Evolutionary conservation across 768 basidiomycete species (phyloP), one percentile per base, ranked within the genome.

Genomic region (Boletus speciosus): DNA sequence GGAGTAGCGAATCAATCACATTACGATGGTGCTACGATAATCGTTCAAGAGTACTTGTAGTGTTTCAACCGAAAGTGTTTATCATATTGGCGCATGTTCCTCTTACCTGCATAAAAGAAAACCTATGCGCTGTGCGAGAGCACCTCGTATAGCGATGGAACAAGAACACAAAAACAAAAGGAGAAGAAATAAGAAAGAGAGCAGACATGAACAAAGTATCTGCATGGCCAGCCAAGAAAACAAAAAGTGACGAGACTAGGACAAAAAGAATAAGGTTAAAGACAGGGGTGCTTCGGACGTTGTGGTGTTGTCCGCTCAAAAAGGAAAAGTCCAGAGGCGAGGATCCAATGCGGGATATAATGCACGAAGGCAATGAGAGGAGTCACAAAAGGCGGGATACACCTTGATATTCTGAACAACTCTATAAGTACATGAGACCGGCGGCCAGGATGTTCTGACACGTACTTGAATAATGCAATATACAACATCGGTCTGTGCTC

Each of bases 251-350:
- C 25, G 56, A 53, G 62, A 58, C 53, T 56, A 54, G 49, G 48
- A 53, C 31, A 56, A 59, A 57, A 40, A 25, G 53, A 69, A 69
- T 67, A 68, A 71, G 52, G 55, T 67, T 71, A 70, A 60, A 41
- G 62, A 70, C 59, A 61, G 63, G 54, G 41, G 55, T 60, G 55
- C 49, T 55, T 54, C 55, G 57, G 55, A 58, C 59, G 49, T 56
- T 29, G 44, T 38, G 29, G 44, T 42, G 23, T 48, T 38, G 67
- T 60, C 61, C 55, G 47, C 41, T 62, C 56, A 59, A 60, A 47
- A 51, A 23, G 39, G 7, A 19, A 51, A 39, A 47, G 60, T 66
- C 57, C 65, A 0, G 41, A 32, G 35, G 54, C 35, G 39, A 36
- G 46, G 51, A 63, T 59, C 64, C 62, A 46, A 62, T 58, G 62